These are phyloP conservation scores for Phragmites australis DNA, from an alignment of 176 grass and related monocot genomes.

Conservation along the genomic window DNA sequence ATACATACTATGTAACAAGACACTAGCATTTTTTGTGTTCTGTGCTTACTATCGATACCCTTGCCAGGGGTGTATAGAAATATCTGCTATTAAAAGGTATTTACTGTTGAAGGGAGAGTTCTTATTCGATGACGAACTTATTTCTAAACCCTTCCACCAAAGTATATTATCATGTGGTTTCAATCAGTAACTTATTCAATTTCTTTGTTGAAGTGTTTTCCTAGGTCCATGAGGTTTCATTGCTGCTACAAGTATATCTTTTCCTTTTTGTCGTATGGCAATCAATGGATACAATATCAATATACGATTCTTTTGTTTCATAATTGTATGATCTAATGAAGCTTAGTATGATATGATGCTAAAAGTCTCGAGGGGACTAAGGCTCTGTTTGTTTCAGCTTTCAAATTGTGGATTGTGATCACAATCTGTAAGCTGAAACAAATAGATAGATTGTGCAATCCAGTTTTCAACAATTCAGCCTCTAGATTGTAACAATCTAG, in stretches of 20 bases:
- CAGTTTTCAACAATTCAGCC: no score
- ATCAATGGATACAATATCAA: not conserved
- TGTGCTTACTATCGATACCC: constrained; percentile 1
- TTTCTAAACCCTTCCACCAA: not conserved
- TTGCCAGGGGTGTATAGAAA: not conserved
- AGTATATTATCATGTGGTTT: constrained; percentile 9
- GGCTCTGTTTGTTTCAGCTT: no score
- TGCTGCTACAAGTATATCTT: not conserved
- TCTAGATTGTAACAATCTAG: no score
- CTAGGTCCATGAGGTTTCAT: not conserved
- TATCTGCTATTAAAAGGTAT: constrained; percentile 24
- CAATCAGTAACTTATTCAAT: constrained; percentile 13
- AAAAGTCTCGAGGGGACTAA: constrained; percentile 5
- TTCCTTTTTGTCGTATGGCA: not conserved
- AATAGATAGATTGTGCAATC: no score
- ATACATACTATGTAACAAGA: constrained; percentile 22
- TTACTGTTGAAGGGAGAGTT: constrained; percentile 9
- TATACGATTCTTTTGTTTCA: not conserved
- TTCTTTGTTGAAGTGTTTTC: not conserved
- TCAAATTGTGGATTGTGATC: no score
- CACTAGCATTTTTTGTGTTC: not conserved
- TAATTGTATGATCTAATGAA: constrained; percentile 13
- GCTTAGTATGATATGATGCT: not conserved
- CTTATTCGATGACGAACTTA: constrained; percentile 2
- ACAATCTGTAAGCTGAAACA: no score